A percentile compares a stretch with the other conserved stretches of the same genome.
Conservation (phyloP, 2,329 filamentous ascomycete genomes). For the Neocatenulostroma microsporum region DNA sequence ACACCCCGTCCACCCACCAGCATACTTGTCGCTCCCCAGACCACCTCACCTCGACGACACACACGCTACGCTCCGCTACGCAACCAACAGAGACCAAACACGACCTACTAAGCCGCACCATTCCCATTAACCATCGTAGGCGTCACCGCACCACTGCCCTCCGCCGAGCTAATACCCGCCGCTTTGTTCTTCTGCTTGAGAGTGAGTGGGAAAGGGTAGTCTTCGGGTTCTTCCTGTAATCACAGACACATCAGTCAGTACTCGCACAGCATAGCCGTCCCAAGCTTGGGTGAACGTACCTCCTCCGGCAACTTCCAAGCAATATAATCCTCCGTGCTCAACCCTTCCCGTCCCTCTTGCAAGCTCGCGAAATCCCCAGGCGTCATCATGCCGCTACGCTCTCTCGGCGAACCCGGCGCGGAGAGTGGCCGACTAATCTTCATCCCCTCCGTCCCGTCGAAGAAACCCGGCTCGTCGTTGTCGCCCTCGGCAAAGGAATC, state of each 20-base stretch:
- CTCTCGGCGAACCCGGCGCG: constrained; percentile 84
- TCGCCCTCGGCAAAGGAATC: constrained; percentile 69
- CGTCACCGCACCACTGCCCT: constrained; percentile 11
- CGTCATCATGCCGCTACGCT: constrained; percentile 95
- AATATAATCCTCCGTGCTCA: constrained; percentile 95
- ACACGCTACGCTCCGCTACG: too few species aligned
- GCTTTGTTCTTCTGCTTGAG: constrained; percentile 42
- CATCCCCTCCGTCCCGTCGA: constrained; percentile 73
- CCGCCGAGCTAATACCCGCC: constrained; percentile 10
- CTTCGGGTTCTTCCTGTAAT: constrained; percentile 66
- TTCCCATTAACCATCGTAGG: constrained; percentile 16
- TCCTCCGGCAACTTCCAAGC: constrained; percentile 82
- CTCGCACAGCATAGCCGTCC: not conserved
- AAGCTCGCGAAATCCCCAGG: constrained; percentile 95
- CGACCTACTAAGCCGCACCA: constrained; percentile 5
- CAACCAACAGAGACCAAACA: too few species aligned
- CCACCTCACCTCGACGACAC: too few species aligned
- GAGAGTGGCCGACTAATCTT: constrained; percentile 95
- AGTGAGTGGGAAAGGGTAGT: constrained; percentile 64
- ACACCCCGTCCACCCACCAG: too few species aligned
- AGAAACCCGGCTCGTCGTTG: constrained; percentile 73
- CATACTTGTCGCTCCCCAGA: too few species aligned
- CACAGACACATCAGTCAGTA: constrained; percentile 1
- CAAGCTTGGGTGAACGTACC: constrained; percentile 52
- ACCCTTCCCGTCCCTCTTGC: constrained; percentile 85